Conservation (phyloP, 2,329 filamentous ascomycete species). For the Aureobasidium subglaciale region DNA sequence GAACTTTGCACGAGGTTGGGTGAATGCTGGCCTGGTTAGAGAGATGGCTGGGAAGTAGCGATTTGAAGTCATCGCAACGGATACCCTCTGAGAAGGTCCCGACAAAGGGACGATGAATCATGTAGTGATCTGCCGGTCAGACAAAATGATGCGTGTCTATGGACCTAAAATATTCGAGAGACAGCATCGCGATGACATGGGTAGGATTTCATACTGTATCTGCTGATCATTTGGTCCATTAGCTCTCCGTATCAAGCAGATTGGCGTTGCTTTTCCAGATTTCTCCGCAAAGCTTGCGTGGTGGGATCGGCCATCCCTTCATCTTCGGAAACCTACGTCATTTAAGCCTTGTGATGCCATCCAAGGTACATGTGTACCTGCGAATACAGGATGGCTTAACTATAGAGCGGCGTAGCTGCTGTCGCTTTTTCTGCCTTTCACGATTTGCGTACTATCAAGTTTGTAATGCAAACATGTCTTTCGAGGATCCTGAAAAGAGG, state of each 20-base stretch:
- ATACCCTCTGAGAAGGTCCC: not conserved
- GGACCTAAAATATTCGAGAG: no score
- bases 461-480: not conserved
- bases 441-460: not conserved
- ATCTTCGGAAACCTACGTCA: not conserved
- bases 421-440: not conserved
- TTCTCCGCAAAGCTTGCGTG: not conserved
- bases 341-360: not conserved
- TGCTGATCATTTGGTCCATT: not conserved
- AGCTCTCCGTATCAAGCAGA: not conserved
- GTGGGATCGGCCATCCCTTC: not conserved
- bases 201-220: not conserved
- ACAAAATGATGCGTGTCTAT: not conserved
- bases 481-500: not conserved
- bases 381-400: not conserved
- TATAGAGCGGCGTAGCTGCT: not conserved
- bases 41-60: constrained; percentile 30
- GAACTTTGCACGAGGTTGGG: constrained; percentile 39
- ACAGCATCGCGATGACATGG: not conserved
- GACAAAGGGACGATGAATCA: not conserved
- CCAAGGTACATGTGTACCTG: not conserved
- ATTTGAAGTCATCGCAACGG: no score
- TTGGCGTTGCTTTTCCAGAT: constrained; percentile 5
- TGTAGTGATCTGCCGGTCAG: not conserved
- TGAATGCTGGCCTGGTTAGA: constrained; percentile 34